Evolutionary conservation across 495 filamentous ascomycete genomes (phyloP).

Genomic region (Evernia prunastri): DNA sequence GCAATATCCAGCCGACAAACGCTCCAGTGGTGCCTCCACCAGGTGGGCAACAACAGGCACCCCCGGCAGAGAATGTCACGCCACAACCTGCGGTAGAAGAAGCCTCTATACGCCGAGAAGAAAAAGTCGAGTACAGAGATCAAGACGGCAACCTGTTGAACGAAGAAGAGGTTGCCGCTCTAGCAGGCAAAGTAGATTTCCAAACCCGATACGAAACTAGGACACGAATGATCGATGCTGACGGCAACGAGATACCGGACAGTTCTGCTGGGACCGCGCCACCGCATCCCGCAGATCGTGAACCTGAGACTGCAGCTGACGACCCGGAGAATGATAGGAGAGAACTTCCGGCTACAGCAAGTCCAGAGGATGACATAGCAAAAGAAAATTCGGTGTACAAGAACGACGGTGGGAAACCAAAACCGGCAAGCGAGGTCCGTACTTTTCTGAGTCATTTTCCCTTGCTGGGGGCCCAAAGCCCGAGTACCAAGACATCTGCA

Average conservation of each 20-base stretch:
- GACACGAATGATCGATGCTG: conserved; percentile 71
- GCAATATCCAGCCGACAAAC: conserved; percentile 24
- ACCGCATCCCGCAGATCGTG: conserved; percentile 71
- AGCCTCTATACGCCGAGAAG: conserved; percentile 59
- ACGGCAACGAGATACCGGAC: conserved; percentile 62
- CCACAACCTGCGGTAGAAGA: conserved; percentile 37
- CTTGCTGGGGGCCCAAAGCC: no score
- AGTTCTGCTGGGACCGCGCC: conserved; percentile 51
- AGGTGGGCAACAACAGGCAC: conserved; percentile 24
- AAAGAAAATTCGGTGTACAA: conserved; percentile 59
- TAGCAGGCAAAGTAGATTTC: conserved; percentile 87
- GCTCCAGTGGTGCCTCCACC: conserved; percentile 23
- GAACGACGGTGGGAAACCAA: conserved; percentile 49
- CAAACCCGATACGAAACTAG: conserved; percentile 89
- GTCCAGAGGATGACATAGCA: conserved; percentile 47
- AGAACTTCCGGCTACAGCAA: conserved; percentile 36
- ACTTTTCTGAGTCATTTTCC: no score
- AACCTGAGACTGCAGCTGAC: conserved; percentile 52
- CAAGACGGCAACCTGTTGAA: conserved; percentile 85
- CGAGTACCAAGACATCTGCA: no score
- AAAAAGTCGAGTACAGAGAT: conserved; percentile 90
- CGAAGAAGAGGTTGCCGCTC: conserved; percentile 71
- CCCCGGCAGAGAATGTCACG: conserved; percentile 39
- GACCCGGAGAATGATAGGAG: conserved; percentile 24
- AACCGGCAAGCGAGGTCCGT: conserved; percentile 76